Base-by-base conservation (phyloP, 805 yeast genomes). In the Debaryomyces maramus region DNA sequence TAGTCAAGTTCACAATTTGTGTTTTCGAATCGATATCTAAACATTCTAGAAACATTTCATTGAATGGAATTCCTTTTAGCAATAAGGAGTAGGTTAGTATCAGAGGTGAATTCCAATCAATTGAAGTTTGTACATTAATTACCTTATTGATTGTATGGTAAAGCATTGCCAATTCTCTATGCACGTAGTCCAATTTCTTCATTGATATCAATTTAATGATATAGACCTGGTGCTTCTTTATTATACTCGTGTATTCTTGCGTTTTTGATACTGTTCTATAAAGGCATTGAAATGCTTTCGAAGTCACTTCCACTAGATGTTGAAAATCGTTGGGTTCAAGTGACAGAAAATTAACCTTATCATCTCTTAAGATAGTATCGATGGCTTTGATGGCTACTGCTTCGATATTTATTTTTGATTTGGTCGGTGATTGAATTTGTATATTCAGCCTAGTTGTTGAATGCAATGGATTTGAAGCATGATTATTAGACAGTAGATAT, bases 161-260 rank as follows among this genome's bases (percentile, higher is more conserved):
- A 14, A 50, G 29, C 7, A 24, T 22, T 8, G 41, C 39, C 23
- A 56, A 41, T 33, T 60, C 57, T 10, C 18, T 28, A 13, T 56
- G 28, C 2, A 54, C 52, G 11, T 33, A 23, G 9, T 38, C 43
- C 11, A 41, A 30, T 6, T 36, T 27, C 24, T 50, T 53, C n/a
- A 41, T 19, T 13, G 52, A 56, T 10, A 60, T 46, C 30, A 60
- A 38, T 32, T 51, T 50, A 11, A 64, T 51, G 5, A 61, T 44
- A 37, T 55, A 59, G 2, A 51, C 40, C 32, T 64, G 66, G 39
- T 64, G 66, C 21, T 49, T 53, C 32, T 55, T 55, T 13, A 60
- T 37, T 10, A 46, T 36, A n/a, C 29, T 38, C 7, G 46, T 21
- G 2, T 40, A 17, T 15, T 36, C 41, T 18, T 40, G 34, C 20